Evolutionary conservation across 441 rosid genomes (phyloP).

Genomic region (Pelargonium myrrhifolium): DNA sequence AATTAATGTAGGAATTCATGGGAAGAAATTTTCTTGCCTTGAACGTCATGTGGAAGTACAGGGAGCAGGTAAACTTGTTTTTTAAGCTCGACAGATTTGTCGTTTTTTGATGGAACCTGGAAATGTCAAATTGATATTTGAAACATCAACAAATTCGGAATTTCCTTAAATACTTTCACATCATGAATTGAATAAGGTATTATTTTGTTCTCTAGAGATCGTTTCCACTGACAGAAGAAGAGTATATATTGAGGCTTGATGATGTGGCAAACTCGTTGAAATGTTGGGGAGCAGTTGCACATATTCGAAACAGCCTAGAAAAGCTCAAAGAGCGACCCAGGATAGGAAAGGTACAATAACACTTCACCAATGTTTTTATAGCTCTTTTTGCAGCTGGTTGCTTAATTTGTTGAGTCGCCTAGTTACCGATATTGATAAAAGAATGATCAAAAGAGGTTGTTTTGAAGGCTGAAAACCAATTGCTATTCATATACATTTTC

Average conservation of each 20-base stretch:
- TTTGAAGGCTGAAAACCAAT: no score
- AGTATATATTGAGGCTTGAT: conserved; percentile 80
- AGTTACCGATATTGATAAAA: no score
- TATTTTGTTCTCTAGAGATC: conserved; percentile 47
- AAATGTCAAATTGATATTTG: no score
- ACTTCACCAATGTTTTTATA: conserved; percentile 1
- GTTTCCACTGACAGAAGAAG: conserved; percentile 89
- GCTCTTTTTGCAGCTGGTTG: neutral
- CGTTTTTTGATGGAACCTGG: neutral
- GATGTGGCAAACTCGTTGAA: conserved; percentile 83
- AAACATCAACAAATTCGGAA: no score
- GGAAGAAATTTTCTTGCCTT: conserved; percentile 86
- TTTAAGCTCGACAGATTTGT: conserved; percentile 2
- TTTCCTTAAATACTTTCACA: no score
- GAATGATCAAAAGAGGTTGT: no score
- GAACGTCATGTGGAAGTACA: conserved; percentile 98
- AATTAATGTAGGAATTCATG: conserved; percentile 74
- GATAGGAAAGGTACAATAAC: conserved; percentile 66
- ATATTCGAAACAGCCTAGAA: conserved; percentile 73
- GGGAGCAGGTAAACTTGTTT: conserved; percentile 60
- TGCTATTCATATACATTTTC: neutral
- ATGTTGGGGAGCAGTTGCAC: conserved; percentile 96
- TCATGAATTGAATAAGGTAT: no score
- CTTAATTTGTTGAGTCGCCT: no score
- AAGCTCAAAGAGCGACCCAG: conserved; percentile 83